Evolutionary conservation across 441 rosid genomes (phyloP).

Genomic region (Dalechampia spathulata): DNA sequence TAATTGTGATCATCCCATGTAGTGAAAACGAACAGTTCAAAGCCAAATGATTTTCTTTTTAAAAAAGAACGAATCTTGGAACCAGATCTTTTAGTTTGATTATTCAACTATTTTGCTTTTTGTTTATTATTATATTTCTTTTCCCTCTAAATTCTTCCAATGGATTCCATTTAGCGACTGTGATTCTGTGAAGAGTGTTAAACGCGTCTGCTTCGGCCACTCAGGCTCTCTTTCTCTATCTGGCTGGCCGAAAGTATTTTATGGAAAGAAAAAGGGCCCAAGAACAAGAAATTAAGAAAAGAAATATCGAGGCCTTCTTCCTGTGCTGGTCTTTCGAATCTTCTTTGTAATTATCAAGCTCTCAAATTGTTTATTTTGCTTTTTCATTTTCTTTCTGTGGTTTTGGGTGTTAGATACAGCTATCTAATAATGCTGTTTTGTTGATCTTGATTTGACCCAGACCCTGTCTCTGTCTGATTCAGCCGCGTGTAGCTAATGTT

Average conservation of each 20-base stretch:
- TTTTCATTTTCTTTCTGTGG: not conserved
- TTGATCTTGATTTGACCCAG: slow-evolving; percentile 24
- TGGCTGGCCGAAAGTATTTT: slow-evolving; percentile 7
- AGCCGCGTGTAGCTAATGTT: slow-evolving; percentile 1
- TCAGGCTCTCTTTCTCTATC: not conserved
- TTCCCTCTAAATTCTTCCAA: slow-evolving; percentile 4
- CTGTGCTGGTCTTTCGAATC: slow-evolving; percentile 11
- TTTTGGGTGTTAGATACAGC: not conserved
- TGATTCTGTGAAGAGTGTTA: slow-evolving; percentile 7
- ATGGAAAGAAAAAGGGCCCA: not conserved
- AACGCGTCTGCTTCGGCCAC: slow-evolving; percentile 14
- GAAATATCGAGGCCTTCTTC: not conserved
- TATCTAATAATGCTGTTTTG: slow-evolving; percentile 7
- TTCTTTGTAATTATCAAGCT: slow-evolving; percentile 19
- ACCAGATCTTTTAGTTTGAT: too few species aligned
- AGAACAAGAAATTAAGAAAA: not conserved
- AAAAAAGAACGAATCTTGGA: too few species aligned
- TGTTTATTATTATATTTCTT: not conserved
- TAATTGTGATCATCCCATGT: too few species aligned
- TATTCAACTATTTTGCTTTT: not conserved
- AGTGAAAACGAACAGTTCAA: too few species aligned
- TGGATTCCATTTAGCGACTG: slow-evolving; percentile 9
- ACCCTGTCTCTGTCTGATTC: slow-evolving; percentile 17
- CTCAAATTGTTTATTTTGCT: not conserved
- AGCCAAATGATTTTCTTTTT: too few species aligned